Evolutionary conservation across 2,329 filamentous ascomycete species (phyloP).

Genomic region (Fusarium buharicum): DNA sequence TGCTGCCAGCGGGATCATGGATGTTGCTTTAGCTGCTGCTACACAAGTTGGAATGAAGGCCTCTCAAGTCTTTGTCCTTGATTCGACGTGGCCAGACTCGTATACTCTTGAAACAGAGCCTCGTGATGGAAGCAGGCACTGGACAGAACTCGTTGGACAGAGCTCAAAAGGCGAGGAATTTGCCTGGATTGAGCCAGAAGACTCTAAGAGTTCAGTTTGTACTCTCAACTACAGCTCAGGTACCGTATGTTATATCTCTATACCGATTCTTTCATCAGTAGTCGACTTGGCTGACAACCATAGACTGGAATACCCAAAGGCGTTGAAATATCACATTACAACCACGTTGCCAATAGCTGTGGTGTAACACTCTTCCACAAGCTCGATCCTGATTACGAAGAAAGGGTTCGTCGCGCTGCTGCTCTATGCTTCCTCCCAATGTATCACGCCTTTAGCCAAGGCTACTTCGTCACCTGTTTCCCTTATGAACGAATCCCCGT

Average conservation of each 20-base stretch:
- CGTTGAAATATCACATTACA: conserved; percentile 81
- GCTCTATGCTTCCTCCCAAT: conserved; percentile 78
- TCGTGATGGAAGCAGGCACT: conserved; percentile 58
- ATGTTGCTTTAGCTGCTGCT: conserved; percentile 74
- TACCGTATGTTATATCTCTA: conserved; percentile 54
- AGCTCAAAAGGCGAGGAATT: conserved; percentile 65
- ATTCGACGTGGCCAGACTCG: conserved; percentile 63
- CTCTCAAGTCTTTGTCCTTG: conserved; percentile 72
- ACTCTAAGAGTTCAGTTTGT: conserved; percentile 65
- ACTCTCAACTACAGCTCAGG: conserved; percentile 83
- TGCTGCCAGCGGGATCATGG: conserved; percentile 67
- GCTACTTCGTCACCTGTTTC: conserved; percentile 71
- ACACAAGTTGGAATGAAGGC: conserved; percentile 63
- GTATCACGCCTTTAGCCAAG: conserved; percentile 80
- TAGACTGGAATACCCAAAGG: conserved; percentile 83
- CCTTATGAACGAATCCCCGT: conserved; percentile 69
- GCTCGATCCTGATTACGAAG: conserved; percentile 61
- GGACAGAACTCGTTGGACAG: conserved; percentile 69
- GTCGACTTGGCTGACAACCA: conserved; percentile 8
- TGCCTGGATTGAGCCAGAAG: conserved; percentile 68
- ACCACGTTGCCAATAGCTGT: conserved; percentile 76
- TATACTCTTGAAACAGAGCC: conserved; percentile 22
- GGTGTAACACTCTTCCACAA: conserved; percentile 62
- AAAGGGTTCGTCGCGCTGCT: conserved; percentile 52
- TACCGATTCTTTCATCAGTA: too few species aligned